Evolutionary conservation across 768 basidiomycete species (phyloP), one percentile per base, ranked within the genome.

Genomic region (Hygrocybe punicea): DNA sequence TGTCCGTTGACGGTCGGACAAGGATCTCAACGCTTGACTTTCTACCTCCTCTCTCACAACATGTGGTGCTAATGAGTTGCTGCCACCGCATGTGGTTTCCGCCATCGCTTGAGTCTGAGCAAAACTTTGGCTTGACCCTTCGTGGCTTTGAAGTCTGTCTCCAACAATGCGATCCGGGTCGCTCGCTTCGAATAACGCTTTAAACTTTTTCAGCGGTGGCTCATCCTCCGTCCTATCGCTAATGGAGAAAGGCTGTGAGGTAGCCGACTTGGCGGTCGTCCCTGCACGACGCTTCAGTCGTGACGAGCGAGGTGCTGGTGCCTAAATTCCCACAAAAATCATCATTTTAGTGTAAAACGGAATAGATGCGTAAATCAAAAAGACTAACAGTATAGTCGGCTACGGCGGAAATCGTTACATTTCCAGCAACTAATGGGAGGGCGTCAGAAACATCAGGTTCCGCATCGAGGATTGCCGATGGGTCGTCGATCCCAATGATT

Each of bases 131-230:
- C 57, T 34, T 25, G 13, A 8, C 2, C 56, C 33, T 53, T 55
- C 59, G 11, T 62, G 56, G 35, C 55, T 55, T 4, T 60, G 50
- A 9, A 60, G 53, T 50, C 59, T 66, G 17, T 73, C 69, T 21
- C 70, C 64, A 44, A 60, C 58, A 62, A 74, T 61, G 59, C 71
- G 67, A 59, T 77, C 76, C 25, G 84, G 85, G 63, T 84, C 76
- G 42, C 76, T 85, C 8, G 83, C 81, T 16, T 89, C 87, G 59
- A 87, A 89, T 10, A 89, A 73, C 0, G 83, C 81, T 62, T 83
- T 85, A 73, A 84, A 87, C 67, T 83, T 87, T 65, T 89, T 89
- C 24, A 81, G 67, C 2, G 84, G 81, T 0, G 84, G 87, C 59
- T 84, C 84, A 56, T 64, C 68, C 21, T 58, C 60, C 16, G 65